A percentile compares a stretch with the other conserved stretches of the same genome.
Conservation (phyloP, 2,329 filamentous ascomycete genomes). For the Calonectria henricotiae region DNA sequence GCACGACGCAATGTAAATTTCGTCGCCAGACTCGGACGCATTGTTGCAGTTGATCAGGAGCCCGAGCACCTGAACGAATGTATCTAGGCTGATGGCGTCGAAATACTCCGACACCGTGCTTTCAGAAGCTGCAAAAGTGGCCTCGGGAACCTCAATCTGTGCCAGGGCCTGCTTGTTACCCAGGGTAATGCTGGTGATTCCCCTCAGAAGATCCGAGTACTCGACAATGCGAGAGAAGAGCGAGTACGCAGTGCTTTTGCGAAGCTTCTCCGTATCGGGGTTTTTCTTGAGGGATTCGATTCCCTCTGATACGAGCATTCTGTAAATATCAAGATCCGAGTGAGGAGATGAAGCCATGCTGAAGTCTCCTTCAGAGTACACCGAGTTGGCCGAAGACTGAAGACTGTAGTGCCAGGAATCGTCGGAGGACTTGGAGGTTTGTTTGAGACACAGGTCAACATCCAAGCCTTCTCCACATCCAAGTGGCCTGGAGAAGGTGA, state of each 20-base stretch:
- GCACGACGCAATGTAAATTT: constrained; percentile 41
- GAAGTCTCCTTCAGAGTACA: constrained; percentile 38
- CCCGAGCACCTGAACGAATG: constrained; percentile 47
- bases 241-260: constrained; percentile 39
- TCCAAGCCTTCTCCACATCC: constrained; percentile 33
- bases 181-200: constrained; percentile 42
- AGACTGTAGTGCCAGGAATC: constrained; percentile 37
- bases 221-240: constrained; percentile 44
- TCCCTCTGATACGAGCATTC: constrained; percentile 35
- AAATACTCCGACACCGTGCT: constrained; percentile 39
- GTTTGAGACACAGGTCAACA: constrained; percentile 31
- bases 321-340: constrained; percentile 38
- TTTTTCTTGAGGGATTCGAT: constrained; percentile 35
- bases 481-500: constrained; percentile 36
- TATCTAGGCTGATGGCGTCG: constrained; percentile 46
- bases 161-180: constrained; percentile 39
- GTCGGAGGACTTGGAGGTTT: constrained; percentile 4
- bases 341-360: constrained; percentile 22
- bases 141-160: constrained; percentile 38
- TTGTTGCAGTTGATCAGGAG: constrained; percentile 45
- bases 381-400: constrained; percentile 29
- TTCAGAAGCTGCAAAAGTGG: constrained; percentile 30
- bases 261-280: constrained; percentile 37
- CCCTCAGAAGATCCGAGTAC: constrained; percentile 40
- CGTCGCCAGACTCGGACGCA: constrained; percentile 35